Percentiles rank a stretch among this genome's conserved stretches.
Conservation (phyloP, 208 protist genomes). For the Trypanosoma congolense region DNA sequence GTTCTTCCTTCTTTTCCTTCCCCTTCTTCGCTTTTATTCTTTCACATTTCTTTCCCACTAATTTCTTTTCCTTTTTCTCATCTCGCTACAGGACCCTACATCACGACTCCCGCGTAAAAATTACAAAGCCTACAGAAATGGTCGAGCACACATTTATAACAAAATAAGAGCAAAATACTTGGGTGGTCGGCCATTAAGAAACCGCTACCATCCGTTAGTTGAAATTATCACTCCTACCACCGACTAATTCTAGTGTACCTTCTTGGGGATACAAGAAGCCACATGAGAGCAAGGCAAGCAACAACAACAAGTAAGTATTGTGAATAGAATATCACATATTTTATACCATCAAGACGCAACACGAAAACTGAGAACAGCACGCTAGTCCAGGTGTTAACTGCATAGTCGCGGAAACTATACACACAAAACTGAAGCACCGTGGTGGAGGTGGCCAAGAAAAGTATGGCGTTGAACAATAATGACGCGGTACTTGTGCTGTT, state of each 20-base stretch:
- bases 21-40: no score
- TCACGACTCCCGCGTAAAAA: no score
- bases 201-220: no score
- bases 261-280: slow-evolving; percentile 39
- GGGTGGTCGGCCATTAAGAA: no score
- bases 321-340: slow-evolving; percentile 41
- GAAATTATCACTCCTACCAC: no score
- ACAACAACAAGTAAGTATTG: slow-evolving; percentile 58
- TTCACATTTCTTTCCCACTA: no score
- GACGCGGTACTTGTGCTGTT: slow-evolving; percentile 91
- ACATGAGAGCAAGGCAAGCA: slow-evolving; percentile 44
- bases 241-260: slow-evolving; percentile 7
- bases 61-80: no score
- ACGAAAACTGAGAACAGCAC: slow-evolving; percentile 51
- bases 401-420: slow-evolving; percentile 80
- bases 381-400: slow-evolving; percentile 42
- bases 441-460: slow-evolving; percentile 86
- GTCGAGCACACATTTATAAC: neutral
- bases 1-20: no score
- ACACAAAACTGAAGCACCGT: slow-evolving; percentile 87
- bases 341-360: slow-evolving; percentile 33
- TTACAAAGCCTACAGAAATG: no score
- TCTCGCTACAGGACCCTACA: no score
- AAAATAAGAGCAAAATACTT: neutral
- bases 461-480: slow-evolving; percentile 91